phyloP scores from a whole-genome alignment of 2,329 filamentous ascomycete genomes.

The Sphaerulina vaccinii region DNA sequence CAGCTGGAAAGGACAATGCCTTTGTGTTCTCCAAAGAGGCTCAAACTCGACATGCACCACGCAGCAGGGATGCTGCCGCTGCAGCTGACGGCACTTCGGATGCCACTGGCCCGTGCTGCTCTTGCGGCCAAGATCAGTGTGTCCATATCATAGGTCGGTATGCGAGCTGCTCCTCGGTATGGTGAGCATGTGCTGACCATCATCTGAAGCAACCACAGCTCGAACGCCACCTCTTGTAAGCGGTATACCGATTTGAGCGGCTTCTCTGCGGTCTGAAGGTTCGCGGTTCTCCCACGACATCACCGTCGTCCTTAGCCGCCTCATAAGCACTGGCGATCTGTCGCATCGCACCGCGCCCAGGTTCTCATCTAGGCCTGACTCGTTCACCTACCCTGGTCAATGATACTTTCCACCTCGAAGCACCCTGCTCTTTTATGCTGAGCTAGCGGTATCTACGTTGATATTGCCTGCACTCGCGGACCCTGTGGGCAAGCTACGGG shows the following conservation, averaged over 20 bases:
- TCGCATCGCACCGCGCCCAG: conserved; percentile 4
- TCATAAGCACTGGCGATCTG: conserved; percentile 14
- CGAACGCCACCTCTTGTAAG: not conserved
- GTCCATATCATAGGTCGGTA: not conserved
- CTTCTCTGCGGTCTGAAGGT: conserved; percentile 5
- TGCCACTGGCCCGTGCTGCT: no score
- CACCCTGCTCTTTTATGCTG: conserved; percentile 4
- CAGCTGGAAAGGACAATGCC: no score
- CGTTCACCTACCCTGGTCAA: conserved; percentile 7
- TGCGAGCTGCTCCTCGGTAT: not conserved
- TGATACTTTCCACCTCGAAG: conserved; percentile 4
- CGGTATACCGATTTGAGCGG: conserved; percentile 1
- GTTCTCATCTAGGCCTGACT: conserved; percentile 13
- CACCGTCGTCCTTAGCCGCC: conserved; percentile 14
- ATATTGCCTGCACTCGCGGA: conserved; percentile 12
- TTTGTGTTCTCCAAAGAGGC: no score
- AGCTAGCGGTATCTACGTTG: conserved; percentile 14
- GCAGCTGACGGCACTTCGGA: no score
- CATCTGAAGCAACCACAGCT: conserved; percentile 1
- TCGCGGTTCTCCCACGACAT: conserved; percentile 6
- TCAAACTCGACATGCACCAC: not conserved
- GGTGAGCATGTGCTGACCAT: not conserved
- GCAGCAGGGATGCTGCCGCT: not conserved
- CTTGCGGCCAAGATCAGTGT: no score
- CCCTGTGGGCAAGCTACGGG: conserved; percentile 7